These are phyloP conservation scores for Metarhizium rileyi DNA, from an alignment of 2,329 filamentous ascomycete species.

Conservation along the genomic window DNA sequence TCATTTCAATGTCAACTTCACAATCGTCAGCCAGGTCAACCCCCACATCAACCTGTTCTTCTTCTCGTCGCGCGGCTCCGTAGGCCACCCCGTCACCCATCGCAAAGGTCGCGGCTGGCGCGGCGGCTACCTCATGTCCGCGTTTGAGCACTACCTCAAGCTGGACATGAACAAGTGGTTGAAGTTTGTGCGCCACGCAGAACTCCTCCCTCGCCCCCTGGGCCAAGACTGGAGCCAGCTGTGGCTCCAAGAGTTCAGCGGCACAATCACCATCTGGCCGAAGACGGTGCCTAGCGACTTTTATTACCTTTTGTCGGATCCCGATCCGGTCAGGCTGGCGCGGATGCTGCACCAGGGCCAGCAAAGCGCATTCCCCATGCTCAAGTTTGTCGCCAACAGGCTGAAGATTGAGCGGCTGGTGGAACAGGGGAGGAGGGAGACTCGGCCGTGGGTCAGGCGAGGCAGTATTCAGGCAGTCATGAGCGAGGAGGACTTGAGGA, in stretches of 20 bases:
- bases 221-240: slow-evolving; percentile 96
- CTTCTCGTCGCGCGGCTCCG: slow-evolving; percentile 86
- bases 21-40: slow-evolving; percentile 81
- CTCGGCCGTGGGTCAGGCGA: slow-evolving; percentile 35
- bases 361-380: slow-evolving; percentile 79
- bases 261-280: slow-evolving; percentile 95
- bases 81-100: slow-evolving; percentile 89
- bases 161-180: slow-evolving; percentile 97
- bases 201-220: slow-evolving; percentile 78
- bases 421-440: slow-evolving; percentile 48
- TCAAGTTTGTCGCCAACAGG: slow-evolving; percentile 84
- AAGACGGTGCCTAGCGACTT: slow-evolving; percentile 73
- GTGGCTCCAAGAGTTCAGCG: slow-evolving; percentile 90
- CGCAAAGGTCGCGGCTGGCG: slow-evolving; percentile 90
- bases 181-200: slow-evolving; percentile 83
- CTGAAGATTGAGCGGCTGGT: slow-evolving; percentile 69
- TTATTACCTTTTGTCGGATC: slow-evolving; percentile 76
- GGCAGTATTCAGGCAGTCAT: slow-evolving; percentile 50
- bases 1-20: slow-evolving; percentile 98
- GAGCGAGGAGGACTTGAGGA: slow-evolving; percentile 49
- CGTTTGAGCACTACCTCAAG: slow-evolving; percentile 90
- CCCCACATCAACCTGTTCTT: slow-evolving; percentile 98
- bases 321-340: slow-evolving; percentile 62
- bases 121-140: slow-evolving; percentile 86
- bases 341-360: slow-evolving; percentile 87